Evolutionary conservation across 2,329 filamentous ascomycete species (phyloP).

Genomic region (Exophiala spinifera): DNA sequence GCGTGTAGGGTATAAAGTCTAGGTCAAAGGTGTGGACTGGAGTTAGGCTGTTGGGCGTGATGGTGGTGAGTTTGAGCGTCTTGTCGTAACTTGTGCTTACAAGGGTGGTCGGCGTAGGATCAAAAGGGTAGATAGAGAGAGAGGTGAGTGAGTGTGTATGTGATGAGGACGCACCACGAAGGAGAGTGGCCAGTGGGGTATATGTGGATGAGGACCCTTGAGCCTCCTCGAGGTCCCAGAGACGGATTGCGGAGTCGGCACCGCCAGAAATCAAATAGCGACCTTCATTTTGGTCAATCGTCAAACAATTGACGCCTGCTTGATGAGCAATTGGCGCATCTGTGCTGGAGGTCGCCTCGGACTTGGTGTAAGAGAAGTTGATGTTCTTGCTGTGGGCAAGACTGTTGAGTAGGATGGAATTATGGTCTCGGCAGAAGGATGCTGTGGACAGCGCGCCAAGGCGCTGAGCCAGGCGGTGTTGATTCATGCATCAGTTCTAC

Average conservation of each 20-base stretch:
- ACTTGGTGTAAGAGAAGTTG: conserved; percentile 41
- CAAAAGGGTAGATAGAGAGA: conserved; percentile 48
- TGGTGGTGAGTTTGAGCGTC: conserved; percentile 44
- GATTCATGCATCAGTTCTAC: conserved; percentile 21
- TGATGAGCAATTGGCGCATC: conserved; percentile 60
- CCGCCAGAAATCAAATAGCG: conserved; percentile 78
- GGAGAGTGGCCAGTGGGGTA: conserved; percentile 14
- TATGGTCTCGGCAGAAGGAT: conserved; percentile 63
- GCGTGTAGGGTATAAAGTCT: conserved; percentile 52
- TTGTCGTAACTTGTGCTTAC: conserved; percentile 46
- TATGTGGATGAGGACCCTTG: conserved; percentile 4
- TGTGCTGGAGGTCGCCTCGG: conserved; percentile 25
- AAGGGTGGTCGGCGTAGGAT: conserved; percentile 46
- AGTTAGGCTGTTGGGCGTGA: conserved; percentile 39
- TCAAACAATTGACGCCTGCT: conserved; percentile 73
- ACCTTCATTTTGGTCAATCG: conserved; percentile 78
- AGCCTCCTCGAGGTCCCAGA: conserved; percentile 80
- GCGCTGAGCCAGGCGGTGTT: conserved; percentile 22
- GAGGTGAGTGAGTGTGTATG: conserved; percentile 48
- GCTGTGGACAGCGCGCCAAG: conserved; percentile 64
- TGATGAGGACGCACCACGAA: conserved; percentile 31
- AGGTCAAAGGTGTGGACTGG: conserved; percentile 47
- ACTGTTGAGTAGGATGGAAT: conserved; percentile 64
- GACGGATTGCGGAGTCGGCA: conserved; percentile 74
- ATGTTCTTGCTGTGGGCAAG: conserved; percentile 66